Evolutionary conservation across 805 yeast genomes (phyloP).

Genomic region (Barnettozyma sp.): DNA sequence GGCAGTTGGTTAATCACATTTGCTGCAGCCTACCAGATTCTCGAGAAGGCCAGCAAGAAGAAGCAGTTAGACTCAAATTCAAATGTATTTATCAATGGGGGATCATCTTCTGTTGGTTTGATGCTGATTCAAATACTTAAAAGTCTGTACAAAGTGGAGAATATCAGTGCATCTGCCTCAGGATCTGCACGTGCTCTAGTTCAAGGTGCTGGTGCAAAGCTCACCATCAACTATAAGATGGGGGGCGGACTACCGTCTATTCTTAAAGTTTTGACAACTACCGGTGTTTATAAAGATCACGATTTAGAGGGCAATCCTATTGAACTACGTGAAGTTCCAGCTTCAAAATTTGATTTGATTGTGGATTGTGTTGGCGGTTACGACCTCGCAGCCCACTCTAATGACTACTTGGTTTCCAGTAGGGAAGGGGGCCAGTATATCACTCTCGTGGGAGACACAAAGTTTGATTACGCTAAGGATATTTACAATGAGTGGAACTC

Average conservation of each 20-base stretch:
- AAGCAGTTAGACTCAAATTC: constrained; percentile 31
- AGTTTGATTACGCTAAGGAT: constrained; percentile 33
- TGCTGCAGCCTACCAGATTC: constrained; percentile 52
- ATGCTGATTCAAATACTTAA: constrained; percentile 54
- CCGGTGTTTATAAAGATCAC: constrained; percentile 30
- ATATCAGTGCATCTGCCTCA: constrained; percentile 54
- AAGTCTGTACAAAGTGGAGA: constrained; percentile 38
- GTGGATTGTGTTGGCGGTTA: constrained; percentile 68
- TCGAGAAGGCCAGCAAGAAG: constrained; percentile 26
- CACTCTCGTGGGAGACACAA: constrained; percentile 58
- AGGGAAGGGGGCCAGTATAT: constrained; percentile 44
- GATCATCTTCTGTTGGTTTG: constrained; percentile 68
- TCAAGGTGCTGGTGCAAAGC: constrained; percentile 44
- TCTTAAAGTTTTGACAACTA: constrained; percentile 16
- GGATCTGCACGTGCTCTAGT: constrained; percentile 42
- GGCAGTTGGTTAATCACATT: constrained; percentile 58
- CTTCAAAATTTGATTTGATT: constrained; percentile 49
- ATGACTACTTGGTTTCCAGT: constrained; percentile 35
- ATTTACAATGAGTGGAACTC: constrained; percentile 30
- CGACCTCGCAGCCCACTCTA: constrained; percentile 36
- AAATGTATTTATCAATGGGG: constrained; percentile 65
- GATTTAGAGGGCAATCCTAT: constrained; percentile 23
- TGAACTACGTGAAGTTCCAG: constrained; percentile 16
- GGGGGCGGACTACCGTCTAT: constrained; percentile 19
- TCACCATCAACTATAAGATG: constrained; percentile 42